Conservation (phyloP, 805 yeast genomes). For the Wickerhamiella qilinensis region DNA sequence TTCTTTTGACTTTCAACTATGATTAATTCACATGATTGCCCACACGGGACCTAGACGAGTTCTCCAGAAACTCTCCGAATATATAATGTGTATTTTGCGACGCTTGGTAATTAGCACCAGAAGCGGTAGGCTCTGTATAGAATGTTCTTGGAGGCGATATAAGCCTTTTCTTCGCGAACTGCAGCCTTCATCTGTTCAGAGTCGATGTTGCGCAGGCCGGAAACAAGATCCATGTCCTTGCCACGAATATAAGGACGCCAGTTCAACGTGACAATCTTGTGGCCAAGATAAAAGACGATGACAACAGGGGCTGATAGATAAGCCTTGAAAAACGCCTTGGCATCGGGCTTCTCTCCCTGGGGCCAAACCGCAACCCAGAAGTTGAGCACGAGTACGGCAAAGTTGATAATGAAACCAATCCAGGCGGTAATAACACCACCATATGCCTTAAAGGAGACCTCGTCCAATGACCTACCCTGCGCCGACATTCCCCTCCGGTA, state of each 20-base stretch:
- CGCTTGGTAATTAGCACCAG: constrained; percentile 38
- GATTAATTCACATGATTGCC: too few relatives aligned
- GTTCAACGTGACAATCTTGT: constrained; percentile 31
- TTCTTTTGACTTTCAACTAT: too few relatives aligned
- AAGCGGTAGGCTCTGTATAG: constrained; percentile 37
- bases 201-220: constrained; percentile 46
- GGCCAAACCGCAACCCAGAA: constrained; percentile 56
- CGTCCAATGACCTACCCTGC: constrained; percentile 44
- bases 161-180: constrained; percentile 36
- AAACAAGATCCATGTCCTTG: constrained; percentile 40
- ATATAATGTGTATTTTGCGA: too few relatives aligned
- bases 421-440: constrained; percentile 43
- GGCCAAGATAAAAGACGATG: constrained; percentile 31
- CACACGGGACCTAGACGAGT: too few relatives aligned
- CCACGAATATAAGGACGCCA: constrained; percentile 26
- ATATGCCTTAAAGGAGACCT: constrained; percentile 41
- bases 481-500: constrained; percentile 36
- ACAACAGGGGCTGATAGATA: constrained; percentile 35
- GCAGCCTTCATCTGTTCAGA: constrained; percentile 37
- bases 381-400: constrained; percentile 41
- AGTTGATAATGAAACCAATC: constrained; percentile 36
- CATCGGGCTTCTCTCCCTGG: constrained; percentile 23
- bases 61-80: too few relatives aligned
- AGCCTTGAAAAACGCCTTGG: constrained; percentile 32
- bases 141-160: constrained; percentile 27